Conservation (phyloP, 1,139 yeast genomes). For the Taphrina pruni region DNA sequence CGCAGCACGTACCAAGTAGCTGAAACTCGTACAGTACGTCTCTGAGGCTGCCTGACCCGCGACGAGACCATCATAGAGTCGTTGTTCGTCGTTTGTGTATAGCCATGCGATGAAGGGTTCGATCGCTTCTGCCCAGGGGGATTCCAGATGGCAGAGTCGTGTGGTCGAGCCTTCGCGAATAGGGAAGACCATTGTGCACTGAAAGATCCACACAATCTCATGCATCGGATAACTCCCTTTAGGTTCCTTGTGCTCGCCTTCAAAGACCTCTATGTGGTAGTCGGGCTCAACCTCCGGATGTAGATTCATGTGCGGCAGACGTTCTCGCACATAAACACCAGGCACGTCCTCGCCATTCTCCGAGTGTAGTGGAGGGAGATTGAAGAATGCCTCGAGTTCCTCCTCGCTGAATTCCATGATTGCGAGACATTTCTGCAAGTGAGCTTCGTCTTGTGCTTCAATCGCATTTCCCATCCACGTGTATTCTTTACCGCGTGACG, state of each 20-base stretch:
- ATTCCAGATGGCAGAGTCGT: not conserved
- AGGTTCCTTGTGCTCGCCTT: not conserved
- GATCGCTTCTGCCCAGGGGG: constrained; percentile 9
- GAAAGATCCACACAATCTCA: constrained; percentile 6
- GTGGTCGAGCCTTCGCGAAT: constrained; percentile 9
- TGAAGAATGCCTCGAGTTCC: constrained; percentile 15
- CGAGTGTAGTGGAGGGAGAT: constrained; percentile 1
- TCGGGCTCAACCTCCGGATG: constrained; percentile 5
- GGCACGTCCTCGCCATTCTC: constrained; percentile 7
- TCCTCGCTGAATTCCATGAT: constrained; percentile 7
- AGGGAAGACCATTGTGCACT: constrained; percentile 12
- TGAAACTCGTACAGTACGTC: constrained; percentile 4
- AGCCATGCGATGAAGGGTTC: constrained; percentile 22
- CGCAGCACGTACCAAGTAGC: constrained; percentile 7
- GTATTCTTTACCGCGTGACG: too few relatives aligned
- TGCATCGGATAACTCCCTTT: constrained; percentile 11
- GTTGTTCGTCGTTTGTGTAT: constrained; percentile 14
- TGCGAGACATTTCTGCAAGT: constrained; percentile 9
- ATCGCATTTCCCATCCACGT: not conserved
- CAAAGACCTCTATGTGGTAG: constrained; percentile 13
- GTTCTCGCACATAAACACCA: constrained; percentile 6
- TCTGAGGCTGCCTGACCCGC: not conserved
- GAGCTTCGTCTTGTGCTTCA: not conserved
- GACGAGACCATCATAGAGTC: not conserved
- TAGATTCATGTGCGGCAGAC: not conserved